Conservation (phyloP, 1,284 basidiomycete genomes). For the Moniliella sp. region DNA sequence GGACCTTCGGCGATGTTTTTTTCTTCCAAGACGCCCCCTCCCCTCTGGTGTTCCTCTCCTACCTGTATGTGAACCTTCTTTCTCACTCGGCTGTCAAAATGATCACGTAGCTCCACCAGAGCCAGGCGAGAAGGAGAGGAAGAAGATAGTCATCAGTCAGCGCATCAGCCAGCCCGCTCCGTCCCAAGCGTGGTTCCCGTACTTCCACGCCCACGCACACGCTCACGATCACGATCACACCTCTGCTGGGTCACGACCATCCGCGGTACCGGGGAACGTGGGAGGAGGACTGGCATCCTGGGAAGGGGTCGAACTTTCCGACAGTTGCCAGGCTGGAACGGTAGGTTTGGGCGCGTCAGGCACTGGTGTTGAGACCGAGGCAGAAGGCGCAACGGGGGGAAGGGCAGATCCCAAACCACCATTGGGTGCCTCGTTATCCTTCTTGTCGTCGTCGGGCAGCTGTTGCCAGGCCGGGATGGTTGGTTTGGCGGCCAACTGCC, state of each 20-base stretch:
- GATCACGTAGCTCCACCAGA: too few relatives aligned
- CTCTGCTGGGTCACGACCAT: background rate
- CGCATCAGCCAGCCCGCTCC: too few relatives aligned
- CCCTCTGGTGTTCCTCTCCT: too few relatives aligned
- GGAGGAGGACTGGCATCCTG: background rate
- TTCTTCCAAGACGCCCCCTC: too few relatives aligned
- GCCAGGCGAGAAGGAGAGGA: background rate
- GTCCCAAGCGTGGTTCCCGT: background rate
- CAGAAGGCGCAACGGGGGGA: background rate
- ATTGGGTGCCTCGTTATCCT: background rate
- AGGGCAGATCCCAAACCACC: background rate
- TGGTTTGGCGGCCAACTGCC: conserved; percentile 22
- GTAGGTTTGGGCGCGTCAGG: background rate
- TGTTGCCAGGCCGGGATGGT: background rate
- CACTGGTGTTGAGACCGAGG: background rate
- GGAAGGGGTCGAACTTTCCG: background rate
- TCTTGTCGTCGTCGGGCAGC: background rate
- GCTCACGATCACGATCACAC: background rate
- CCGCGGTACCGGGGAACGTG: background rate
- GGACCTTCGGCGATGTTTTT: too few relatives aligned
- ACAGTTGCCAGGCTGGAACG: background rate
- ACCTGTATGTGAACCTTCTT: too few relatives aligned
- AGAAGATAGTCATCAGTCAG: background rate
- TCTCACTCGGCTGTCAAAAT: too few relatives aligned
- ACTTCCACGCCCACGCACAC: background rate